Evolutionary conservation across 164 flowering plant species (phyloP).

Genomic region (Litsea cubeba): DNA sequence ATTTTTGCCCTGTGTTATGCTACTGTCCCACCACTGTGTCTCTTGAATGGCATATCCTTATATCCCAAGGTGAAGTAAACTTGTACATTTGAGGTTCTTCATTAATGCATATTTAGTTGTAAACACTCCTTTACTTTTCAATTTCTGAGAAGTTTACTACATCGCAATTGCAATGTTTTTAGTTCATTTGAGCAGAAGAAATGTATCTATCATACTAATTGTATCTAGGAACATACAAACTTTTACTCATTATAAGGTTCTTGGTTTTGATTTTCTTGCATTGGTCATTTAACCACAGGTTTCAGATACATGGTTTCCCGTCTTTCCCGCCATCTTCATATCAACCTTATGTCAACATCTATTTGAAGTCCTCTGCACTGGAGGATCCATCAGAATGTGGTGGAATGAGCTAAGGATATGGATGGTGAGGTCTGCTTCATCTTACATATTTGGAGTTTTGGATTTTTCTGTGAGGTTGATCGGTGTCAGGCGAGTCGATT

Average conservation of each 20-base stretch:
- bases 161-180: neutral
- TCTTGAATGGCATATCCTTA: conserved; percentile 5
- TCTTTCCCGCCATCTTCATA: conserved; percentile 9
- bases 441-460: conserved; percentile 16
- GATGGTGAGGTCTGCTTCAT: conserved; percentile 20
- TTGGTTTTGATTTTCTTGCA: neutral
- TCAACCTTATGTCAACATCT: conserved; percentile 15
- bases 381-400: conserved; percentile 18
- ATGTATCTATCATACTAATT: no score
- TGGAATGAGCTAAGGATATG: conserved; percentile 19
- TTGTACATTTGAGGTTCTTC: neutral
- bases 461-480: conserved; percentile 11
- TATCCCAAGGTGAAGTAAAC: conserved; percentile 4
- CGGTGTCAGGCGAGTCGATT: conserved; percentile 21
- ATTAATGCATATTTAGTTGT: no score
- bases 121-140: neutral
- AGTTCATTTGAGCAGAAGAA: neutral
- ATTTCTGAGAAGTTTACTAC: neutral
- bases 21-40: conserved; percentile 5
- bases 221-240: no score
- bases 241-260: neutral
- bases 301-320: conserved; percentile 19
- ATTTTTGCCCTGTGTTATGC: neutral
- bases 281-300: neutral
- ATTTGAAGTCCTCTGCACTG: conserved; percentile 13